Base-by-base conservation (phyloP, 1,284 basidiomycete species). In the Mycosarcoma mackinlayi region DNA sequence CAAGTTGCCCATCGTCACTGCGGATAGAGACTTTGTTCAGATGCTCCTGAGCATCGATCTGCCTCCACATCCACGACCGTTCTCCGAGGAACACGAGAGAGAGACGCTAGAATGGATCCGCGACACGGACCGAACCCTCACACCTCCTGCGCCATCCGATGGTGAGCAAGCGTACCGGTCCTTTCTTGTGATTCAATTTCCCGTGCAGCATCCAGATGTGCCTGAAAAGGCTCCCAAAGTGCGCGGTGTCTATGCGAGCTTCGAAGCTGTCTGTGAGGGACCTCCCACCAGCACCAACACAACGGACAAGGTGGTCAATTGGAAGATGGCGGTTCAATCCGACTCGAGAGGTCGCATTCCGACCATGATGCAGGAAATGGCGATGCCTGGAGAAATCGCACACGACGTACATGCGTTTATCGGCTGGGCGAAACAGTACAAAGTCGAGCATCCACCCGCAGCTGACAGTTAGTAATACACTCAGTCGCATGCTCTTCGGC, bases 11-110 rank as follows among this genome's bases (percentile, higher is more conserved):
- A 61, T 60, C 48, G 53, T 73, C 16, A 76, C 71, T 6, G 46
- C 73, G 28, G 68, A 79, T 49, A 57, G 79, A 23, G 79, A 80
- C 62, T 80, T 80, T 62, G 59, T 78, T 8, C 65, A 79, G 67
- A 70, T 79, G 46, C 59, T 80, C 1, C 25, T 80, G 14, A 75
- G 74, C 7, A 33, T 80, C 52, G 72, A 77, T 27, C 59, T 80
- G 14, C 77, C 76, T 24, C 59, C 70, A 0, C 68, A 73, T 28
- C 35, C 62, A 2, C 37, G 54, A 21, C 77, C 79, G 2, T 80
- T 72, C 48, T 74, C 67, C 1, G 44, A 57, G 18, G 69, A 56
- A n/a, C 79, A 80, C 56, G 67, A 75, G 38, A 24, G 34, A 4
- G 54, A 35, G 0, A 55, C 69, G 3, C 44, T 77, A 21, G 30